Percentiles rank a stretch among this genome's conserved stretches.
These are phyloP conservation scores for Pelargonium myrrhifolium DNA, from an alignment of 441 rosid genomes.

Conservation along the genomic window DNA sequence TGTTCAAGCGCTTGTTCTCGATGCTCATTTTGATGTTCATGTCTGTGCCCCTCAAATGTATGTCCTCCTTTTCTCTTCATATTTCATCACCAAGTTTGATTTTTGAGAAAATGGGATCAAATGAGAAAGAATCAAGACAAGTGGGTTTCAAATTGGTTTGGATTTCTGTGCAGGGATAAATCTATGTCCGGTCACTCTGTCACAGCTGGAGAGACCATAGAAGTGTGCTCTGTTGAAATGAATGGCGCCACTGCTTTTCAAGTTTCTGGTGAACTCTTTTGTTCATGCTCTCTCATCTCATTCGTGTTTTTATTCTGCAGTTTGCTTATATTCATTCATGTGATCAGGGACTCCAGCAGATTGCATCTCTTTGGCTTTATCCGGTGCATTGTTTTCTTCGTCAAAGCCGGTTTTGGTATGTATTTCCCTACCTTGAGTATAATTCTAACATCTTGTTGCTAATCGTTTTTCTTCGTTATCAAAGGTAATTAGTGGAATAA, in stretches of 20 bases:
- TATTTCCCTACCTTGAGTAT: not conserved
- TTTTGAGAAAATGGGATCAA: not conserved
- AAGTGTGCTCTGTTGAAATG: conserved; percentile 28
- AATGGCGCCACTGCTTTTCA: conserved; percentile 29
- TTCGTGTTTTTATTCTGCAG: not conserved
- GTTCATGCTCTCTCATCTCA: not conserved
- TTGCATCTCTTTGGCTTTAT: conserved; percentile 37
- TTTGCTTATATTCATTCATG: not conserved
- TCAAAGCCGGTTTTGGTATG: conserved; percentile 32
- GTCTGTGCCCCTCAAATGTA: conserved; percentile 41
- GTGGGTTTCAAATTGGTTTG: not conserved
- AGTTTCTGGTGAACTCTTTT: conserved; percentile 26
- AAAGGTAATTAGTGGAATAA: conserved; percentile 36
- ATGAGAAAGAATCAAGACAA: not conserved
- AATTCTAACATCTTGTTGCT: not conserved
- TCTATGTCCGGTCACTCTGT: conserved; percentile 29
- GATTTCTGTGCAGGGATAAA: conserved; percentile 27
- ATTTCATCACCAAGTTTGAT: not conserved
- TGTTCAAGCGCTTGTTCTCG: conserved; percentile 30
- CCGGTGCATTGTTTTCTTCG: conserved; percentile 36
- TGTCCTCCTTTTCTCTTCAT: conserved; percentile 5
- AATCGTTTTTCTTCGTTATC: not conserved
- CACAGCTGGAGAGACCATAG: conserved; percentile 29
- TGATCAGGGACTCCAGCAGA: conserved; percentile 39
- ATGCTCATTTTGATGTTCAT: conserved; percentile 25